Conservation (phyloP, 2,329 filamentous ascomycete species). For the Trichoderma sp. region DNA sequence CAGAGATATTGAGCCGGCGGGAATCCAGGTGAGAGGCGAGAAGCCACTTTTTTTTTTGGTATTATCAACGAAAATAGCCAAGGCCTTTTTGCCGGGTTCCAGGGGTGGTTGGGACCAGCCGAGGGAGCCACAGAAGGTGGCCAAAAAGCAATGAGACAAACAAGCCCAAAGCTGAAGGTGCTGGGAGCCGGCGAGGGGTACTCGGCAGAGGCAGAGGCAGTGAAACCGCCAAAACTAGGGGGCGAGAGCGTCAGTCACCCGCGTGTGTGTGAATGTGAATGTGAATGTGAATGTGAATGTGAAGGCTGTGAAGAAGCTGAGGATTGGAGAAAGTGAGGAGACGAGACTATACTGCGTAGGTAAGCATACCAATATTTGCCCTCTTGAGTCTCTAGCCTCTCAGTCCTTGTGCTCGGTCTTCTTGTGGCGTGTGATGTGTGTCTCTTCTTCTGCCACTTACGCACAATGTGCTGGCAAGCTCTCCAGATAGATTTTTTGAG, state of each 20-base stretch:
- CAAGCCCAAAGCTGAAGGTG: neutral
- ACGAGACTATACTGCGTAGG: neutral
- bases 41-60: slow-evolving; percentile 6
- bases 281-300: neutral
- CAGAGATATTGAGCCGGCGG: neutral
- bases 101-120: slow-evolving; percentile 8
- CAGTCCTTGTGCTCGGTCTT: neutral
- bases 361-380: neutral
- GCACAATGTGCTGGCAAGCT: neutral
- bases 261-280: neutral
- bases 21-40: slow-evolving; percentile 11
- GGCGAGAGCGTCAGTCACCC: neutral
- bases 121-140: slow-evolving; percentile 10
- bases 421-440: neutral
- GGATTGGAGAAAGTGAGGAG: neutral
- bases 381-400: neutral
- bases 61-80: slow-evolving; percentile 7
- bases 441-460: neutral
- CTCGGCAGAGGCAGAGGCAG: neutral
- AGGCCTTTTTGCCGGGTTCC: slow-evolving; percentile 11
- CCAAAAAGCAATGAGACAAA: slow-evolving; percentile 7
- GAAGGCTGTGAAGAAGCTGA: neutral
- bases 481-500: neutral
- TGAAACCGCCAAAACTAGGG: neutral
- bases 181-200: neutral